Base-by-base conservation (phyloP, 2,329 filamentous ascomycete genomes). In the Arthroderma sp. region DNA sequence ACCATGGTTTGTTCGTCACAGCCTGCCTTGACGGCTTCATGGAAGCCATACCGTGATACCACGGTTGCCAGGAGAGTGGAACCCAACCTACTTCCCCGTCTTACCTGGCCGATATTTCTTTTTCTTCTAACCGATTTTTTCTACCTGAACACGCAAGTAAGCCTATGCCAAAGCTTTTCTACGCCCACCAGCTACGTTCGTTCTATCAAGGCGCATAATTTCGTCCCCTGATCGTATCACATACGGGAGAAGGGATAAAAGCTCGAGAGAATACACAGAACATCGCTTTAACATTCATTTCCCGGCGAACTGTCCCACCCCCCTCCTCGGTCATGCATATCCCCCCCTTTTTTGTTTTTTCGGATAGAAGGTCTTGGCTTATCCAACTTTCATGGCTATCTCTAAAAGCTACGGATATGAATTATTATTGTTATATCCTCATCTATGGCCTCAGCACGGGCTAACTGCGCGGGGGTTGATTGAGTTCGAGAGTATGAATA, bases 341-440 rank as follows among this genome's bases (percentile, higher is more conserved):
- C 4, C 19, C 21, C 8, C 19, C 19, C 19, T 19, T 33, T 17
- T 15, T 31, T 17, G 31, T 51, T 37, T n/a, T 28, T 17, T 41
- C 52, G 52, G 52, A 54, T 54, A 54, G 52, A 54, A 54, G 52
- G 31, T 28, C 52, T 54, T 54, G 52, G 37, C 37, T 38, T 37
- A 54, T 54, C 37, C 52, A 38, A 38, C 28, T 54, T 41, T 54
- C 25, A 13, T n/a, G 19, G 15, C 51, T 35, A 33, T 35, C 11
- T 25, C 17, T 38, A 2, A 15, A 41, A 15, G 28, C 23, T 3
- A 21, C 47, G 28, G 47, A 47, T 47, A 47, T 17, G 4, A 7
- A 25, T 28, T 15, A 23, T 19, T 9, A 51, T 33, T 19, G 25
- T 4, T 33, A 33, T 51, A 51, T 31, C 11, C 13, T 25, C 44